Evolutionary conservation across 352 stramenopile species (phyloP).

Genomic region (Phytophthora quininea): DNA sequence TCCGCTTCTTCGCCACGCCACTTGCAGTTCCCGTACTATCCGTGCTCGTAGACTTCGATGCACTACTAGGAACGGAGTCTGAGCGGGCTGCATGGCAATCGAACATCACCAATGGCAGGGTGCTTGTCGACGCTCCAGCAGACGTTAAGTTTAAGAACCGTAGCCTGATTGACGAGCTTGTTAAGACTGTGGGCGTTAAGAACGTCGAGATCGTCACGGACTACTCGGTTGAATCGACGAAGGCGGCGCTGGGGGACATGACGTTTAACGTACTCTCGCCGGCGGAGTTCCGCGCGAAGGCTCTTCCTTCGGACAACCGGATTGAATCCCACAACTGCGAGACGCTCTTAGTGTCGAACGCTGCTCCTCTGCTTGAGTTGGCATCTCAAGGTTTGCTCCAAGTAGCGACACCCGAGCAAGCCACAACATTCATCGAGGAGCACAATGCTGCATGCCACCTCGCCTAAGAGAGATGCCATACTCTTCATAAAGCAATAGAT

Average conservation of each 20-base stretch:
- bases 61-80: conserved; percentile 22
- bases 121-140: conserved; percentile 21
- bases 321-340: conserved; percentile 33
- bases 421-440: conserved; percentile 29
- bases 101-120: conserved; percentile 11
- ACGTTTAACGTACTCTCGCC: conserved; percentile 22
- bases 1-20: conserved; percentile 50
- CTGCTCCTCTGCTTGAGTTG: conserved; percentile 16
- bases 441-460: conserved; percentile 31
- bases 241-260: conserved; percentile 10
- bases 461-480: conserved; percentile 6
- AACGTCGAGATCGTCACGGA: conserved; percentile 36
- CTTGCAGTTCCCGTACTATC: conserved; percentile 37
- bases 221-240: conserved; percentile 33
- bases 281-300: conserved; percentile 10
- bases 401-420: conserved; percentile 21
- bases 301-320: conserved; percentile 12
- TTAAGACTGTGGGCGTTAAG: conserved; percentile 18
- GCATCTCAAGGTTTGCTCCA: conserved; percentile 32
- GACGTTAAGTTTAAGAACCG: conserved; percentile 16
- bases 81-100: background rate
- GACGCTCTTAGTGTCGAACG: conserved; percentile 34
- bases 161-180: conserved; percentile 27
- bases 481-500: conserved; percentile 36
- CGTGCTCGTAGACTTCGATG: conserved; percentile 38